Base-by-base conservation (phyloP, 2,329 filamentous ascomycete genomes). In the Sphaerulina musiva region DNA sequence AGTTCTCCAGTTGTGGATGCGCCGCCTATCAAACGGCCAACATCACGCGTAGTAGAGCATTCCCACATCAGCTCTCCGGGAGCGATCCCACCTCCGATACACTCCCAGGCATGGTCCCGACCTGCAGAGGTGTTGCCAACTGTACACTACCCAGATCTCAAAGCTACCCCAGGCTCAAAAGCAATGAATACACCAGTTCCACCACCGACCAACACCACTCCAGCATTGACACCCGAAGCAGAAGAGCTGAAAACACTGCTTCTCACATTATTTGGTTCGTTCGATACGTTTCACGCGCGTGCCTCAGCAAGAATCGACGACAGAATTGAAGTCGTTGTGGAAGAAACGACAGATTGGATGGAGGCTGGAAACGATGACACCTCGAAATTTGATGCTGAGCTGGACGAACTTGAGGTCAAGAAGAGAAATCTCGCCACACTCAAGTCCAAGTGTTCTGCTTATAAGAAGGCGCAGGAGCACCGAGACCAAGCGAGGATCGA, bases 331-430 rank as follows among this genome's bases (percentile, higher is more conserved):
- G 46, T 46, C 14, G 46, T 67, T 4, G 45, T 49, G 32, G 57
- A 63, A 4, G 61, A 61, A 8, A 56, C 63, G 14, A 60, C 59
- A 1, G 51, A 62, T 6, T 51, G 41, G 7, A 48, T 62, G 44
- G 65, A 65, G 9, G 47, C 61, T 10, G 62, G 57, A 20, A 42
- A 56, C 8, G 59, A 59, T 6, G 58, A 61, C 14, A 54, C 55
- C 11, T 52, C 50, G 1, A 53, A 58, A 14, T 54, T 62, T 4
- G 50, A 61, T 20, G 17, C 44, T 6, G 57, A 67, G 26, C 50
- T 57, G 8, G 59, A 62, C 3, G 52, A 55, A 9, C 51, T 67
- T 8, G 58, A 57, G 36, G 36, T 45, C 2, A 53, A 59, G 5
- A 47, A 54, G n/a, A 46, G 45, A 17, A 55, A 59, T 9, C 23